phyloP scores from a whole-genome alignment of 2,329 filamentous ascomycete species.

The Cytospora mali region DNA sequence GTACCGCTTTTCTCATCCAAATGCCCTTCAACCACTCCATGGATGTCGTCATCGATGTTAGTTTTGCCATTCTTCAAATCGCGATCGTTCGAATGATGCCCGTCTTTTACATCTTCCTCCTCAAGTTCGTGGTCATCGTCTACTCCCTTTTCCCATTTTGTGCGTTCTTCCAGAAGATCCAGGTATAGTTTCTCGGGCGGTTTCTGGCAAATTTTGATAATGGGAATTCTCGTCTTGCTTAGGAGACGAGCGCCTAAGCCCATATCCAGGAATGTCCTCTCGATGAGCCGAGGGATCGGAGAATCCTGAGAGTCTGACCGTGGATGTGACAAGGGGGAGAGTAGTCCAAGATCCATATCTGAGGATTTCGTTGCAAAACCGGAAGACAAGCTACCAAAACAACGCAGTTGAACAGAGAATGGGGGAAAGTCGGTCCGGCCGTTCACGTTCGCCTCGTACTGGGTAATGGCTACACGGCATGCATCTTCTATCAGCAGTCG shows the following conservation, averaged over 20 bases:
- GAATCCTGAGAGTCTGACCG: constrained; percentile 58
- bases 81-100: constrained; percentile 28
- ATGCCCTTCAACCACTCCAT: constrained; percentile 19
- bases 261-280: constrained; percentile 71
- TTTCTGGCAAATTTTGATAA: constrained; percentile 81
- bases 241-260: constrained; percentile 78
- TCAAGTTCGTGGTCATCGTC: constrained; percentile 42
- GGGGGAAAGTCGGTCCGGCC: constrained; percentile 51
- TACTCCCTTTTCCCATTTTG: constrained; percentile 69
- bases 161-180: constrained; percentile 65
- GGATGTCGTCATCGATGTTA: constrained; percentile 20
- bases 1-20: neutral
- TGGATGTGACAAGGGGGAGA: constrained; percentile 63
- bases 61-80: neutral
- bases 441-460: constrained; percentile 50
- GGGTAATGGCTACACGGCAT: constrained; percentile 60
- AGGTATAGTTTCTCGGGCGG: constrained; percentile 63
- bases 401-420: constrained; percentile 66
- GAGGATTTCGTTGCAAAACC: constrained; percentile 87
- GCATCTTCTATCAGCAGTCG: constrained; percentile 65
- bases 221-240: constrained; percentile 78
- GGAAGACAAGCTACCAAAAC: constrained; percentile 81
- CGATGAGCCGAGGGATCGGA: constrained; percentile 72
- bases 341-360: constrained; percentile 84
- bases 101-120: constrained; percentile 43